phyloP scores from a whole-genome alignment of 1,284 basidiomycete species.

The Naganishia albida region DNA sequence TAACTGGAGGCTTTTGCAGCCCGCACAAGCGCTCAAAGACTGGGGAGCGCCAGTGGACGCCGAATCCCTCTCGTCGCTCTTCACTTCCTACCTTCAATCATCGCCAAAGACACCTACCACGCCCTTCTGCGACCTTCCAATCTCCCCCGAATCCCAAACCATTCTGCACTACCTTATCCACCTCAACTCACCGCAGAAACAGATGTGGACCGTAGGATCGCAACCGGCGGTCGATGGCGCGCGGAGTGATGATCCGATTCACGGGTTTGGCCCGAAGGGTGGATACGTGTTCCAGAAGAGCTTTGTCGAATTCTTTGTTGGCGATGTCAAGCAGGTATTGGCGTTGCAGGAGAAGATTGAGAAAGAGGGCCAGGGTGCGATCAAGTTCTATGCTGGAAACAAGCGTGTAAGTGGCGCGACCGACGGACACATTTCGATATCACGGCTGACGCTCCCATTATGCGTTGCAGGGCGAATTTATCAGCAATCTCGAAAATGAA shows the following conservation, averaged over 20 bases:
- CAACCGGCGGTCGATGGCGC: conserved; percentile 80
- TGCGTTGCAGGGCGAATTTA: conserved; percentile 73
- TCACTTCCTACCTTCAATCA: conserved; percentile 69
- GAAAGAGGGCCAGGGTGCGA: conserved; percentile 60
- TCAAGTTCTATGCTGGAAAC: conserved; percentile 86
- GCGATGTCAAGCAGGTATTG: conserved; percentile 63
- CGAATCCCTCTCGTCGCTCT: conserved; percentile 74
- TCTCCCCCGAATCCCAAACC: conserved; percentile 78
- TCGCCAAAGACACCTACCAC: conserved; percentile 68
- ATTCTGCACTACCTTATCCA: conserved; percentile 78
- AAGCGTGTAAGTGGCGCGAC: conserved; percentile 60
- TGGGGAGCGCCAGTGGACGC: conserved; percentile 78
- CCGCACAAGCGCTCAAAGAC: conserved; percentile 66
- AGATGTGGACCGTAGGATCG: conserved; percentile 95
- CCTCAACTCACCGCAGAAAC: conserved; percentile 65
- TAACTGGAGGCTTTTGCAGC: conserved; percentile 53
- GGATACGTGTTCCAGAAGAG: conserved; percentile 95
- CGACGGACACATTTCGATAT: not conserved
- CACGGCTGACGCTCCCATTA: not conserved
- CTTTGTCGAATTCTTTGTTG: conserved; percentile 94
- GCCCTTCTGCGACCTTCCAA: conserved; percentile 84
- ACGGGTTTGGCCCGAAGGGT: conserved; percentile 84
- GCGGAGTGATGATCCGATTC: conserved; percentile 60
- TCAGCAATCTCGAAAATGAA: conserved; percentile 87
- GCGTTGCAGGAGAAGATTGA: conserved; percentile 64